phyloP scores from a whole-genome alignment of 768 basidiomycete species.

The Coprinopsis sp. region DNA sequence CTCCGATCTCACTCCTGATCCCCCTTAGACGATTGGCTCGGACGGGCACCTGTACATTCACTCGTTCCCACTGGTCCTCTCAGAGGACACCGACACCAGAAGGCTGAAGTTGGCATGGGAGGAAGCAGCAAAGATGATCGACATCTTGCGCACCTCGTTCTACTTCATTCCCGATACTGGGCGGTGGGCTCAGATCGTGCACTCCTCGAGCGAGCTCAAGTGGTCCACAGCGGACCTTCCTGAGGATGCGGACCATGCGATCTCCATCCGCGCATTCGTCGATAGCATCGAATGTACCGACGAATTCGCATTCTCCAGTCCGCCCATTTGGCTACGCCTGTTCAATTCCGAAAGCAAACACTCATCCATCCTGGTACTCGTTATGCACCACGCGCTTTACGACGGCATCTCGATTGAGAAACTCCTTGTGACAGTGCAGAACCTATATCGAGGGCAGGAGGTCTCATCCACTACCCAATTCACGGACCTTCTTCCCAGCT shows the following conservation, averaged over 20 bases:
- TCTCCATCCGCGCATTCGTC: conserved; percentile 15
- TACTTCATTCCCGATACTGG: conserved; percentile 35
- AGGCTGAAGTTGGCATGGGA: conserved; percentile 35
- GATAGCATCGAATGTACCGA: conserved; percentile 17
- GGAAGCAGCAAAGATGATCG: conserved; percentile 23
- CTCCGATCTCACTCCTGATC: background rate
- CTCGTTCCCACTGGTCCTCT: conserved; percentile 24
- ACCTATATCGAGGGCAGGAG: conserved; percentile 23
- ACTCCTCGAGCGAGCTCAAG: conserved; percentile 17
- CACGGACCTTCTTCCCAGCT: conserved; percentile 30
- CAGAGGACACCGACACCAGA: conserved; percentile 17
- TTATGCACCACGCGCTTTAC: conserved; percentile 46
- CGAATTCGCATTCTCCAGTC: conserved; percentile 19
- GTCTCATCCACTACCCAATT: conserved; percentile 25
- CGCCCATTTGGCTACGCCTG: conserved; percentile 29
- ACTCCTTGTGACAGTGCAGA: conserved; percentile 29
- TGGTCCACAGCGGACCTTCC: conserved; percentile 16
- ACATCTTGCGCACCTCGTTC: conserved; percentile 45
- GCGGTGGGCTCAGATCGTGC: conserved; percentile 29
- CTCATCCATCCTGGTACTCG: conserved; percentile 27
- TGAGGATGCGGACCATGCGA: conserved; percentile 17
- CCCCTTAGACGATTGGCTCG: conserved; percentile 25
- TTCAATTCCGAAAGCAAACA: conserved; percentile 14
- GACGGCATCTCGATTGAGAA: conserved; percentile 39
- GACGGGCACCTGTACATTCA: conserved; percentile 27